Evolutionary conservation across 2,329 filamentous ascomycete genomes (phyloP).

Genomic region (Colletotrichum sp.): DNA sequence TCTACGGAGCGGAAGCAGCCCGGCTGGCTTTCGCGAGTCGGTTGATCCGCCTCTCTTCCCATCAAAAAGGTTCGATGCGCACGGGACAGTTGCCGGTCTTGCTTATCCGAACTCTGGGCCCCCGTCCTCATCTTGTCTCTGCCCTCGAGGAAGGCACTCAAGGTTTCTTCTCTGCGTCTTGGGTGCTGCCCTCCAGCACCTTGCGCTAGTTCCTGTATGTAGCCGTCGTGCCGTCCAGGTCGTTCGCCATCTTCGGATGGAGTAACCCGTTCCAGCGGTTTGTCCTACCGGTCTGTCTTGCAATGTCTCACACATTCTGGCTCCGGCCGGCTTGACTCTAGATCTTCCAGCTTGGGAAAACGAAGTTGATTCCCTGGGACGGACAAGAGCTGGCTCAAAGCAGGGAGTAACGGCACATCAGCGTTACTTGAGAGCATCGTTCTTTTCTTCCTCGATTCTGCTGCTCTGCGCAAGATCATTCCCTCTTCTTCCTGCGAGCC

Average conservation of each 20-base stretch:
- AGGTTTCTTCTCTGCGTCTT: not conserved
- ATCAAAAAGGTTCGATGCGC: not conserved
- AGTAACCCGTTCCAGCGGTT: constrained; percentile 1
- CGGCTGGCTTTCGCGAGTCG: not conserved
- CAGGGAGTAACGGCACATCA: not conserved
- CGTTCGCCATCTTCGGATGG: constrained; percentile 3
- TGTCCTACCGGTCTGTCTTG: not conserved
- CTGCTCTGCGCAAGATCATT: not conserved
- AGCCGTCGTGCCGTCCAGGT: not conserved
- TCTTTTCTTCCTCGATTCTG: not conserved
- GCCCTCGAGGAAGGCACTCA: not conserved
- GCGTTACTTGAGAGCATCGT: not conserved
- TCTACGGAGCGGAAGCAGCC: not conserved
- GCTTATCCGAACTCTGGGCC: constrained; percentile 12
- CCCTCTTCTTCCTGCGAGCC: not conserved
- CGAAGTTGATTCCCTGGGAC: not conserved
- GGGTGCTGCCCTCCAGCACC: not conserved
- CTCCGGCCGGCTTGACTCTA: not conserved
- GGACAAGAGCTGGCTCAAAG: not conserved
- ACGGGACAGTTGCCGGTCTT: constrained; percentile 10
- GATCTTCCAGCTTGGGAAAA: not conserved
- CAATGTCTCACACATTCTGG: not conserved
- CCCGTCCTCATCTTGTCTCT: constrained; percentile 1
- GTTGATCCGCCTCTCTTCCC: not conserved
- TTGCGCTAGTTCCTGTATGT: not conserved